Conservation (phyloP, 2,329 filamentous ascomycete genomes). For the Stagonosporopsis tanaceti region DNA sequence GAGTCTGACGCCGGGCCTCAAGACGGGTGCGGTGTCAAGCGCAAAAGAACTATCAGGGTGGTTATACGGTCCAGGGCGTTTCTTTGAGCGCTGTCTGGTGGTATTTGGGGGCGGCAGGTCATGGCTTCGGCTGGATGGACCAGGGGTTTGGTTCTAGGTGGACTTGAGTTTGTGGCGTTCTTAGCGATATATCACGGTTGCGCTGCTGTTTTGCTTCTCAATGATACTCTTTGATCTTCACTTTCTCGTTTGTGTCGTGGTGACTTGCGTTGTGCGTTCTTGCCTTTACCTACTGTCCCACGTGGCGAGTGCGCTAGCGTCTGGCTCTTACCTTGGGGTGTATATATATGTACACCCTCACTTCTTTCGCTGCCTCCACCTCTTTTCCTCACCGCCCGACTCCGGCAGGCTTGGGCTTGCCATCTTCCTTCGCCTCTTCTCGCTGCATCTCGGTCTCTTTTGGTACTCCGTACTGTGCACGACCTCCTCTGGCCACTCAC, state of each 20-base stretch:
- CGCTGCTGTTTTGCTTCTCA: background rate
- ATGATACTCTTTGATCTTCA: background rate
- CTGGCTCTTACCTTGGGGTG: background rate
- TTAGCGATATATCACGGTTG: constrained; percentile 21
- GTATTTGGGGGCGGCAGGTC: background rate
- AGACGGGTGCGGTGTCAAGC: constrained; percentile 31
- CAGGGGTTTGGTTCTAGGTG: too few relatives aligned
- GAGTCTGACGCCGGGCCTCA: constrained; percentile 25
- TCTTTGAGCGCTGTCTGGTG: constrained; percentile 26
- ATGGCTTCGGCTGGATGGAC: background rate
- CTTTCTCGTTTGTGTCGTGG: background rate
- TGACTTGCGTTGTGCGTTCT: background rate
- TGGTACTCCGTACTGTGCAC: too few relatives aligned
- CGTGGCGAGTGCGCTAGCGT: background rate
- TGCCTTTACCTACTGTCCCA: background rate
- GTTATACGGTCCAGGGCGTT: constrained; percentile 48
- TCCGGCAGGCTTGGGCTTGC: too few relatives aligned
- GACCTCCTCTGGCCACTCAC: too few relatives aligned
- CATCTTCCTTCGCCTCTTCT: too few relatives aligned
- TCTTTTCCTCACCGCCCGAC: too few relatives aligned
- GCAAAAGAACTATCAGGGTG: constrained; percentile 42
- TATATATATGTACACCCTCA: too few relatives aligned
- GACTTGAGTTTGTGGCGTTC: constrained; percentile 1
- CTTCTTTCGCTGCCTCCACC: too few relatives aligned
- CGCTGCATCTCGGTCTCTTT: too few relatives aligned